Conservation (phyloP, 345 rosid genomes). For the Gossypium rotundifolium region DNA sequence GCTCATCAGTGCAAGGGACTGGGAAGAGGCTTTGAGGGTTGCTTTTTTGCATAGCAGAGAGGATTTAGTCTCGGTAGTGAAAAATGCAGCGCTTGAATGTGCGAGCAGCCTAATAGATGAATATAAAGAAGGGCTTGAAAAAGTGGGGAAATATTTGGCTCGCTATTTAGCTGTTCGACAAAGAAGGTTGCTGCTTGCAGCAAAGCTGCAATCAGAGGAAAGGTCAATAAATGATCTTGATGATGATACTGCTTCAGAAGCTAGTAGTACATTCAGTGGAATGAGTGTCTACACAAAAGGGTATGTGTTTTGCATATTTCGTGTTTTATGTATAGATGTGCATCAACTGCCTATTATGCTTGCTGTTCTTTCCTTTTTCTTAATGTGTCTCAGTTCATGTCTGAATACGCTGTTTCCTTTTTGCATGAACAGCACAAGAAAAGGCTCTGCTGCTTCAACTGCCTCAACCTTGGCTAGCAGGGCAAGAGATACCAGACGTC, state of each 20-base stretch:
- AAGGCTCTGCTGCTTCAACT: slow-evolving; percentile 64
- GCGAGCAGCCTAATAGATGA: slow-evolving; percentile 53
- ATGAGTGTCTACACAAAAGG: slow-evolving; percentile 94
- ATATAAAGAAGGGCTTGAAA: slow-evolving; percentile 76
- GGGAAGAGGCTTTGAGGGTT: slow-evolving; percentile 94
- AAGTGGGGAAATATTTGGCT: slow-evolving; percentile 84
- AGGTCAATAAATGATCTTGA: slow-evolving; percentile 60
- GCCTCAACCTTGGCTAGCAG: slow-evolving; percentile 55
- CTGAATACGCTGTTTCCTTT: slow-evolving; percentile 8
- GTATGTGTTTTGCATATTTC: slow-evolving; percentile 30
- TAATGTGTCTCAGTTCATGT: neutral
- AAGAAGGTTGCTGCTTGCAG: slow-evolving; percentile 83
- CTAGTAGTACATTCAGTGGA: slow-evolving; percentile 86
- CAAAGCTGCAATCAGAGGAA: slow-evolving; percentile 77
- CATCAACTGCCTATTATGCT: no score
- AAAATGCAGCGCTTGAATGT: slow-evolving; percentile 69
- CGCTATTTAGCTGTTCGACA: slow-evolving; percentile 96
- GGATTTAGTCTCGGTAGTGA: slow-evolving; percentile 55
- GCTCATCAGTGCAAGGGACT: slow-evolving; percentile 75
- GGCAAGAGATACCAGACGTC: slow-evolving; percentile 69
- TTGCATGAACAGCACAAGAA: slow-evolving; percentile 53
- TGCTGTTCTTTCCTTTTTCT: neutral
- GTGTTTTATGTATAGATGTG: neutral
- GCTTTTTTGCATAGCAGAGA: slow-evolving; percentile 64
- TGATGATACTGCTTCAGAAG: slow-evolving; percentile 86